Evolutionary conservation across 805 yeast genomes (phyloP), one percentile per base, ranked within the genome.

Genomic region (Candida nanaspora): DNA sequence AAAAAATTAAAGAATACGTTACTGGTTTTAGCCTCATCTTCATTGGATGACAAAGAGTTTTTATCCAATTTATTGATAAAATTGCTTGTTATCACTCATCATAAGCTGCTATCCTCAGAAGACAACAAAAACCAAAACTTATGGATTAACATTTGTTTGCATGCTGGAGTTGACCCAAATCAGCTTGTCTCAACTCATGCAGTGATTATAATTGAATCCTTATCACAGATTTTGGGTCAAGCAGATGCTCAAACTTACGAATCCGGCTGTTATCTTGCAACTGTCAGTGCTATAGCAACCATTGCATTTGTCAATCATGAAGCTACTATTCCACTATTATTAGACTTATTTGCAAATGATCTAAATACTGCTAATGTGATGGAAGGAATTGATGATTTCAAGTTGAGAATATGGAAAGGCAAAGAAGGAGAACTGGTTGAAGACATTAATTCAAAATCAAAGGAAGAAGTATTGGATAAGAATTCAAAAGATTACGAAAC

Each of bases 401-500:
- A 80, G 32, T 53, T 84, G 16, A 59, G 62, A 13, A 83, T 93
- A 28, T 86, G 86, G 82, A 68, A 63, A 35, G 82, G 82, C 9
- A 56, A 68, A 0, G 94, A 80, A 35, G 94, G 88, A 2, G 80
- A 74, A 35, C 57, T 82, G 40, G 93, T 83, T 2, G 61, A 79
- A 16, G 73, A 70, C 29, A 55, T 58, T 27, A 51, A 56, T 11
- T 54, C 55, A 22, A 63, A 63, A 41, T 36, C 54, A 2, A 72
- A 68, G 53, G 62, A 65, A 13, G 64, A 66, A 26, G 66, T 63
- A 4, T 76, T 78, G 13, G 76, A 77, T 54, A 86, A 84, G 56
- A 86, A 86, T 56, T 66, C 86, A 1, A 88, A 81, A 55, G 96
- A 88, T 52, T 86, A 86, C 51, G 95, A 83, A 51, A 83, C 89